Conservation (phyloP, 495 filamentous ascomycete species). For the Echria macrotheca region DNA sequence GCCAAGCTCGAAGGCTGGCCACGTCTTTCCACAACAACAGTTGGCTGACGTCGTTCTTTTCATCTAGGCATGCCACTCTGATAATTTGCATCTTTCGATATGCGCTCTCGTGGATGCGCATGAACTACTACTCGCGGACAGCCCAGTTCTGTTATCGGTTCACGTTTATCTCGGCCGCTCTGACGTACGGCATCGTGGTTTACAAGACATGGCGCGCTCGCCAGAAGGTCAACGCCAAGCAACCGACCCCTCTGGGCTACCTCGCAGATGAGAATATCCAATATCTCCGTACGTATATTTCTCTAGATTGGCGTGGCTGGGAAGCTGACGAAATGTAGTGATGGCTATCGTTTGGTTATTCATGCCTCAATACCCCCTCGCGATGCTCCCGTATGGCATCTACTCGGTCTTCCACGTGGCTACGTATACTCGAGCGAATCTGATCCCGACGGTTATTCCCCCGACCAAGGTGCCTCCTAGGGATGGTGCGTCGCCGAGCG, state of each 20-base stretch:
- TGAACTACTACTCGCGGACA: constrained; percentile 69
- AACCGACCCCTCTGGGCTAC: constrained; percentile 53
- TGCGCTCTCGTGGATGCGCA: constrained; percentile 69
- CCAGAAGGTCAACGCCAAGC: constrained; percentile 56
- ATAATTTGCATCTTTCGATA: constrained; percentile 81
- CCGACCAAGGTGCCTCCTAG: constrained; percentile 34
- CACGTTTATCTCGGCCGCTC: constrained; percentile 80
- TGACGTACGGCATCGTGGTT: constrained; percentile 97
- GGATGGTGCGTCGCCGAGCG: constrained; percentile 51
- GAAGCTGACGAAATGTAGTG: constrained; percentile 42
- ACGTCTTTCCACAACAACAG: background rate
- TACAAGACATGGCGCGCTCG: constrained; percentile 93
- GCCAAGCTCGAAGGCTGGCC: background rate
- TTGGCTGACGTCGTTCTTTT: constrained; percentile 8
- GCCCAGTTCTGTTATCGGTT: constrained; percentile 81
- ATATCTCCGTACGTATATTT: constrained; percentile 71
- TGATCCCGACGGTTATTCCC: constrained; percentile 60
- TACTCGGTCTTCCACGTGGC: constrained; percentile 98
- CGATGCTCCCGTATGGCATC: constrained; percentile 88
- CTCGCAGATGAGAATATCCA: constrained; percentile 92
- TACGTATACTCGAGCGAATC: constrained; percentile 68
- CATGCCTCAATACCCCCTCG: constrained; percentile 78
- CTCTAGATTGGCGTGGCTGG: constrained; percentile 5
- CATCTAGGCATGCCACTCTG: constrained; percentile 68
- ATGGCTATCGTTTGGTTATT: constrained; percentile 97